A percentile compares a stretch with the other conserved stretches of the same genome.
phyloP scores from a whole-genome alignment of 768 basidiomycete genomes.

The Mrakia hoshinonis region DNA sequence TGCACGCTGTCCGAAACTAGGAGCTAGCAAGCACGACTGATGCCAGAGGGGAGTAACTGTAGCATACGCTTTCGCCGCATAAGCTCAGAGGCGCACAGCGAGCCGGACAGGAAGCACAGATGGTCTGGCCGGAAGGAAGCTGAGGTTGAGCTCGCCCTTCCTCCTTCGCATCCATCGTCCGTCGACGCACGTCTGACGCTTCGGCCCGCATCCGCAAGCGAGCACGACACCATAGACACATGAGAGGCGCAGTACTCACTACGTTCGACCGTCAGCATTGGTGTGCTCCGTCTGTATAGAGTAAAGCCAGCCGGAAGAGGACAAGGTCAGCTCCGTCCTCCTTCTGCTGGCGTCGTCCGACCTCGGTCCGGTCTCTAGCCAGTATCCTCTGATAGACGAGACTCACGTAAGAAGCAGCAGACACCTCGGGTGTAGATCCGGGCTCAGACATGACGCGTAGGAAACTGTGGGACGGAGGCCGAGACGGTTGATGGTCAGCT shows the following conservation, averaged over 20 bases:
- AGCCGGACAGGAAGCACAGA: neutral
- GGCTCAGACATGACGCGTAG: too few relatives aligned
- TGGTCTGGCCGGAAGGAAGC: neutral
- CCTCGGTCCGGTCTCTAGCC: too few relatives aligned
- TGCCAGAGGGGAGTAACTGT: neutral
- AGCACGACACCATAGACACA: too few relatives aligned
- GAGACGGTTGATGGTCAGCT: too few relatives aligned
- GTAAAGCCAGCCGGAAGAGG: neutral
- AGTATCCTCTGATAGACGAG: too few relatives aligned
- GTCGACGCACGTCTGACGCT: neutral
- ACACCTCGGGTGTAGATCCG: too few relatives aligned
- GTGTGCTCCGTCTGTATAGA: constrained; percentile 64
- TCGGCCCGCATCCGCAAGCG: too few relatives aligned
- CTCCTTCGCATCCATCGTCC: neutral
- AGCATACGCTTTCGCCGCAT: too few relatives aligned
- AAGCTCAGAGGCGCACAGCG: neutral
- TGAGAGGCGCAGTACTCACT: constrained; percentile 46
- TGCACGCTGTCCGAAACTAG: neutral
- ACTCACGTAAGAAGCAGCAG: too few relatives aligned
- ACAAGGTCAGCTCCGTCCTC: neutral
- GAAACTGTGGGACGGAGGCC: too few relatives aligned
- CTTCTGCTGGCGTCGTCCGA: too few relatives aligned
- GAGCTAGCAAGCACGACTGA: neutral
- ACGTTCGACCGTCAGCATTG: constrained; percentile 92
- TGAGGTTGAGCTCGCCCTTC: neutral